Evolutionary conservation across 1,139 yeast genomes (phyloP).

Genomic region (Protomyces gravidus): DNA sequence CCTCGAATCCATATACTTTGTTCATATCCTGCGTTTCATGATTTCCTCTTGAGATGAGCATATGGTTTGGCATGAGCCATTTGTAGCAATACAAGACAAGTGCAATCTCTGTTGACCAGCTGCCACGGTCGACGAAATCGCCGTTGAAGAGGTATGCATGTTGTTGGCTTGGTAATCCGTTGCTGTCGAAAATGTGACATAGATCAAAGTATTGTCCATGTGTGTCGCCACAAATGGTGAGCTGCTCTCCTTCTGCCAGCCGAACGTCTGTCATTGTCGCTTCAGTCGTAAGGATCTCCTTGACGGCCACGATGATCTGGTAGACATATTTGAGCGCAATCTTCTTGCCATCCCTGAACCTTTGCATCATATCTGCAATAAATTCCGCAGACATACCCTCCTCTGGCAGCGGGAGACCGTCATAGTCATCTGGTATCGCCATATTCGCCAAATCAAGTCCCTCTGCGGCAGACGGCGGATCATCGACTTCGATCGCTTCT

Average conservation of each 20-base stretch:
- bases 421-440: slow-evolving; percentile 56
- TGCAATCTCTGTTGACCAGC: slow-evolving; percentile 98
- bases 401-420: slow-evolving; percentile 55
- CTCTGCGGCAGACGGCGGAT: slow-evolving; percentile 42
- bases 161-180: slow-evolving; percentile 61
- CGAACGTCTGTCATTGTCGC: slow-evolving; percentile 70
- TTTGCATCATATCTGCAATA: slow-evolving; percentile 59
- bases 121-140: slow-evolving; percentile 96
- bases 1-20: slow-evolving; percentile 91
- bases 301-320: slow-evolving; percentile 69
- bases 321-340: slow-evolving; percentile 78
- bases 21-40: slow-evolving; percentile 98
- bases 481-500: slow-evolving; percentile 75
- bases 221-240: slow-evolving; percentile 95
- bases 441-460: slow-evolving; percentile 33
- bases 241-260: slow-evolving; percentile 43
- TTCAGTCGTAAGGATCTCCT: slow-evolving; percentile 56
- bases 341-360: slow-evolving; percentile 67
- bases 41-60: slow-evolving; percentile 86
- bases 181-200: slow-evolving; percentile 65
- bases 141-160: slow-evolving; percentile 90
- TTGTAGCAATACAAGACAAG: slow-evolving; percentile 73
- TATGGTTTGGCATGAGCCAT: slow-evolving; percentile 64
- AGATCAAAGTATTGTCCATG: slow-evolving; percentile 96
- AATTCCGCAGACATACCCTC: slow-evolving; percentile 48